phyloP scores from a whole-genome alignment of 495 filamentous ascomycete genomes.

The Penicillium antarcticum region DNA sequence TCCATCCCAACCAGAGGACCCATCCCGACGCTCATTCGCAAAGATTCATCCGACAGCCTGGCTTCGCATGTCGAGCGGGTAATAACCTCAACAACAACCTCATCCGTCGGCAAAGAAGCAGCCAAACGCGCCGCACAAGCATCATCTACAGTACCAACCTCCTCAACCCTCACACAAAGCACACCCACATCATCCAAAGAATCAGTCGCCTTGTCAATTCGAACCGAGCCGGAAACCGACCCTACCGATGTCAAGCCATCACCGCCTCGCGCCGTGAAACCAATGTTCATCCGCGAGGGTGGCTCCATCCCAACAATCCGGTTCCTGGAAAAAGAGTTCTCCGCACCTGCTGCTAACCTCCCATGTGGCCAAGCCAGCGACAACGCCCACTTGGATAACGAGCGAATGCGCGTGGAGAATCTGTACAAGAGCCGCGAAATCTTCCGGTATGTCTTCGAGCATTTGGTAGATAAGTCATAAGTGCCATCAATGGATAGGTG shows the following conservation, averaged over 20 bases:
- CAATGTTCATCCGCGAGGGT: slow-evolving; percentile 90
- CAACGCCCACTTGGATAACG: slow-evolving; percentile 90
- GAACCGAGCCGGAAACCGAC: slow-evolving; percentile 14
- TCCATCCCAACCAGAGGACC: slow-evolving; percentile 10
- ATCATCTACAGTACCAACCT: slow-evolving; percentile 49
- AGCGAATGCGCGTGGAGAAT: slow-evolving; percentile 82
- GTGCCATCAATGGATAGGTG: neutral
- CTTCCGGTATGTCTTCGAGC: slow-evolving; percentile 78
- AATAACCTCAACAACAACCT: slow-evolving; percentile 43
- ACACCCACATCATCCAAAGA: slow-evolving; percentile 21
- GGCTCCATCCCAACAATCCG: slow-evolving; percentile 90
- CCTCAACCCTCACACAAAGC: slow-evolving; percentile 54
- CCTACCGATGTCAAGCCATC: neutral
- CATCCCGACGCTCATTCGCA: slow-evolving; percentile 25
- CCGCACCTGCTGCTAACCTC: slow-evolving; percentile 86
- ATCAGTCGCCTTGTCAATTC: slow-evolving; percentile 15
- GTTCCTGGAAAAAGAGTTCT: slow-evolving; percentile 93
- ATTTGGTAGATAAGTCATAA: slow-evolving; percentile 53
- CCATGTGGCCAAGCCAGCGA: slow-evolving; percentile 96
- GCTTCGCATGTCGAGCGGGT: slow-evolving; percentile 47
- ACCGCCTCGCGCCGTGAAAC: slow-evolving; percentile 22
- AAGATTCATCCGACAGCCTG: slow-evolving; percentile 43
- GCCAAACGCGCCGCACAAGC: slow-evolving; percentile 34
- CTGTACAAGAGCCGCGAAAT: slow-evolving; percentile 89
- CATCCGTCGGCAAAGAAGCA: slow-evolving; percentile 32